phyloP scores from a whole-genome alignment of 306 rosid genomes.

The Pachyrhizus erosus region DNA sequence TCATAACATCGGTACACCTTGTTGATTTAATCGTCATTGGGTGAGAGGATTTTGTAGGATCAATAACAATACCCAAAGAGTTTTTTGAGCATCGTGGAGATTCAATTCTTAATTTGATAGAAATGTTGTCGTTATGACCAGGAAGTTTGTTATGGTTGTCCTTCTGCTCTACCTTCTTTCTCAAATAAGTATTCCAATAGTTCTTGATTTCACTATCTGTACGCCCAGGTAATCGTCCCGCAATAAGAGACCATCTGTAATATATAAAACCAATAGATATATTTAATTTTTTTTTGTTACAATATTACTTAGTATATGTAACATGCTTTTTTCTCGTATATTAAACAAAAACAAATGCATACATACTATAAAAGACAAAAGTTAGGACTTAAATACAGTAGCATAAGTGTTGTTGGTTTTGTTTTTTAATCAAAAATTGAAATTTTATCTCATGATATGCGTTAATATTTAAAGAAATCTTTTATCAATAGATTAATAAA shows the following conservation, averaged over 20 bases:
- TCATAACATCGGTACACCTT: background rate
- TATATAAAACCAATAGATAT: background rate
- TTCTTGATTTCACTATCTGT: conserved; percentile 17
- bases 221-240: conserved; percentile 10
- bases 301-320: too few relatives aligned
- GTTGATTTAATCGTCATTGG: background rate
- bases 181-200: conserved; percentile 29
- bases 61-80: background rate
- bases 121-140: background rate
- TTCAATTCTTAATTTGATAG: background rate
- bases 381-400: too few relatives aligned
- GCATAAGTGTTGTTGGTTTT: too few relatives aligned
- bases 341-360: too few relatives aligned
- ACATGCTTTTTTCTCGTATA: too few relatives aligned
- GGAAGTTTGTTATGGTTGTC: background rate
- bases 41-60: background rate
- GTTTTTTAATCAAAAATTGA: too few relatives aligned
- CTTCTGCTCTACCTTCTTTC: conserved; percentile 2
- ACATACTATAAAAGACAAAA: too few relatives aligned
- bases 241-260: conserved; percentile 21
- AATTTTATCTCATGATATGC: too few relatives aligned
- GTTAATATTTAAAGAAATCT: too few relatives aligned
- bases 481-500: too few relatives aligned
- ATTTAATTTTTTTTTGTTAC: too few relatives aligned
- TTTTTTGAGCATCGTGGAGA: background rate